Base-by-base conservation (phyloP, 371 early-diverging fungal species). In the Apophysomyces sp. region DNA sequence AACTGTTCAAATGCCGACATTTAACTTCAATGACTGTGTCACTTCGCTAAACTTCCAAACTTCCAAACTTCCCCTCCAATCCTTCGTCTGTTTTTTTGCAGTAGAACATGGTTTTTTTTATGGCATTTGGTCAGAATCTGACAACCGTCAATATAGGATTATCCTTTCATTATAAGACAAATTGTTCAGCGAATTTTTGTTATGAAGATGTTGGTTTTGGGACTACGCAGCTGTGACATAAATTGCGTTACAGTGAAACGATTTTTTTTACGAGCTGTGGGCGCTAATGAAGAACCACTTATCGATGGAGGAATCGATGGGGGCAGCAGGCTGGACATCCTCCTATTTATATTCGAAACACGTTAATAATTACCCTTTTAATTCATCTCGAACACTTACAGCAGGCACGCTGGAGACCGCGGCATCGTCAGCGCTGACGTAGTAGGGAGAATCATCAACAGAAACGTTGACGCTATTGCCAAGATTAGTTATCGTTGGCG, bases 261-360 rank as follows among this genome's bases (percentile, higher is more conserved):
- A 31, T 12, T 34, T 11, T 44, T 63, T 83, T 81, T 86, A 89
- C 77, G 88, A 76, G 82, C 79, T 89, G 78, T 87, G 81, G 55
- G 88, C 91, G 40, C 90, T 89, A 74, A 96, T 90, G 85, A 90
- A 98, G 90, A 95, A 98, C 97, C 97, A 97, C 90, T 97, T 97
- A 89, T 95, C 94, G 68, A 97, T 88, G 39, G 87, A 85, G 61
- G 87, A 78, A 63, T 92, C 89, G 66, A 89, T 86, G 60, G 80
- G 73, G 34, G 86, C 87, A 69, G 81, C 76, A 57, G 80, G 62
- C 67, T 80, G 68, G 55, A 63, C 63, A 55, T 72, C 61, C 24
- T 66, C 74, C 77, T 74, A 68, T 36, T 34, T 0, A 61, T 26
- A 49, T 18, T 24, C 32, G 15, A 55, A 21, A 41, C 41, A 61